Percentiles rank a stretch among this genome's conserved stretches.
Evolutionary conservation across 257 asterid species (phyloP).

Genomic region (Ilex asprella): DNA sequence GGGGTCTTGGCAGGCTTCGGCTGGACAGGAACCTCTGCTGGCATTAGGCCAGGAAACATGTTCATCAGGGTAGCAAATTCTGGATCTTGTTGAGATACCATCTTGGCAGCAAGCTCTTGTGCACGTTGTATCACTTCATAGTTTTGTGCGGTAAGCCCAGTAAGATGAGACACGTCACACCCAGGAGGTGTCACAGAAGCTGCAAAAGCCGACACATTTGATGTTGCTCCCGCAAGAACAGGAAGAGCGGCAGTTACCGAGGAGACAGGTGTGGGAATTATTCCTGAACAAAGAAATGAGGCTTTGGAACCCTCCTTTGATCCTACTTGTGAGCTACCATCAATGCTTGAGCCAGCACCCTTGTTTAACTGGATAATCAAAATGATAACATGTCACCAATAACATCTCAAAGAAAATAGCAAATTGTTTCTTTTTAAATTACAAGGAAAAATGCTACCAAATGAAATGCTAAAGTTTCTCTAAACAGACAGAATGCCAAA

Average conservation of each 20-base stretch:
- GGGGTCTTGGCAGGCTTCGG: conserved; percentile 92
- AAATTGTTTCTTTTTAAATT: too few species aligned
- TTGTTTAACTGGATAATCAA: conserved; percentile 48
- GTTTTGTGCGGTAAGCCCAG: conserved; percentile 68
- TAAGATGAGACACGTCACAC: conserved; percentile 59
- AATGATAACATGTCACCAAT: conserved; percentile 7
- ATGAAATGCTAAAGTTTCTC: too few species aligned
- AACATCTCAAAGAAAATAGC: not conserved
- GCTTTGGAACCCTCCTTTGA: conserved; percentile 30
- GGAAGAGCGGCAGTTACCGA: conserved; percentile 19
- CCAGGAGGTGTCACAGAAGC: conserved; percentile 30
- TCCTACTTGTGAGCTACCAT: conserved; percentile 38
- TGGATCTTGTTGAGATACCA: conserved; percentile 93
- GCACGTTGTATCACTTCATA: conserved; percentile 84
- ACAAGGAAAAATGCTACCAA: too few species aligned
- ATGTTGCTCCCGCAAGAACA: conserved; percentile 22
- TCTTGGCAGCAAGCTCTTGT: conserved; percentile 84
- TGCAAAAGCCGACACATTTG: conserved; percentile 23
- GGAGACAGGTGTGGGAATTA: conserved; percentile 26
- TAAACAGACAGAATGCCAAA: too few species aligned
- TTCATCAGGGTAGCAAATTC: conserved; percentile 78
- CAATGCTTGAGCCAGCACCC: conserved; percentile 38
- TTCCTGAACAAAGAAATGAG: conserved; percentile 32
- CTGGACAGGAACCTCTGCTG: conserved; percentile 63
- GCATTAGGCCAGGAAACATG: conserved; percentile 89